phyloP scores from a whole-genome alignment of 805 yeast species.

The Lachancea sp. region DNA sequence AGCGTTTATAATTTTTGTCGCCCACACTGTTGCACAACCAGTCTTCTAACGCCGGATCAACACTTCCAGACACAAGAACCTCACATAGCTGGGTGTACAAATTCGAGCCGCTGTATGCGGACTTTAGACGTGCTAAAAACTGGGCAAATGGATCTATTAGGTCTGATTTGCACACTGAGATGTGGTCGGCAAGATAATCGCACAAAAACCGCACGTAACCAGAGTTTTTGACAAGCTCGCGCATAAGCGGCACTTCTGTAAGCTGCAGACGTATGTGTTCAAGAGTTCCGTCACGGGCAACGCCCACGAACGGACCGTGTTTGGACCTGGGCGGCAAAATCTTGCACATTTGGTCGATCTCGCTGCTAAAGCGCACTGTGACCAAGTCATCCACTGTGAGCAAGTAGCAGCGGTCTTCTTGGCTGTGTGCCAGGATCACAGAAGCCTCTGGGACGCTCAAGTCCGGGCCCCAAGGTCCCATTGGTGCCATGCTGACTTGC shows the following conservation, averaged over 20 bases:
- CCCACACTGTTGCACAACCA: constrained; percentile 64
- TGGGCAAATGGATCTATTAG: constrained; percentile 17
- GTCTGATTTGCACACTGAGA: constrained; percentile 15
- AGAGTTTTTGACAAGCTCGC: constrained; percentile 5
- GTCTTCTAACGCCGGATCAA: constrained; percentile 44
- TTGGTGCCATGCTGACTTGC: constrained; percentile 14
- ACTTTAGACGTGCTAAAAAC: constrained; percentile 17
- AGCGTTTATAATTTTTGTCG: constrained; percentile 54
- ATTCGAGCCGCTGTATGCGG: constrained; percentile 12
- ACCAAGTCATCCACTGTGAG: constrained; percentile 1
- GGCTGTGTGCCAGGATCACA: constrained; percentile 5
- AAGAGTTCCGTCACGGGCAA: constrained; percentile 1
- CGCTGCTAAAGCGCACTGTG: constrained; percentile 1
- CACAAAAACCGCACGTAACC: constrained; percentile 10
- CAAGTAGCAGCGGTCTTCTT: neutral
- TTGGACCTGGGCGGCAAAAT: constrained; percentile 2
- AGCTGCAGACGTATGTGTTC: constrained; percentile 1
- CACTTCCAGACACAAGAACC: constrained; percentile 42
- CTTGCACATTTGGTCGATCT: constrained; percentile 1
- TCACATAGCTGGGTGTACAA: constrained; percentile 32
- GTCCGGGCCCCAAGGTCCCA: constrained; percentile 4
- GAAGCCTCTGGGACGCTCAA: neutral
- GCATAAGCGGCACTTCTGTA: constrained; percentile 1
- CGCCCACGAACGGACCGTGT: constrained; percentile 4
- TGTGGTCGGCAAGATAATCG: constrained; percentile 16